Conservation (phyloP, 2,329 filamentous ascomycete species). For the Neofusicoccum parvum region DNA sequence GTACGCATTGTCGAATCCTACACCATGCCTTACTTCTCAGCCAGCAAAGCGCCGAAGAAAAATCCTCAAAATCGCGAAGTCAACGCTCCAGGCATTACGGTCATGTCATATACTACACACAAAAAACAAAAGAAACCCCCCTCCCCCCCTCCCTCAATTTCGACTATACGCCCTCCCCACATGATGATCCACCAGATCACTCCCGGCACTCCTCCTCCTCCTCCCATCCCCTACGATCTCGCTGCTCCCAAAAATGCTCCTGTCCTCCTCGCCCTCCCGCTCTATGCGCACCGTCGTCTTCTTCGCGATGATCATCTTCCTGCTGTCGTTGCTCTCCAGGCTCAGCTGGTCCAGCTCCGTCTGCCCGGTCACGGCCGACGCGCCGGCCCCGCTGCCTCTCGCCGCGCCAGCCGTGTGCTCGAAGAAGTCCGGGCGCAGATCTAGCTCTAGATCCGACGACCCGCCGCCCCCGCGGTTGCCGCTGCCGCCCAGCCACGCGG, state of each 20-base stretch:
- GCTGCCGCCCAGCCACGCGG: no score
- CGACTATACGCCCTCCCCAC: not conserved
- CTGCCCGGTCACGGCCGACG: not conserved
- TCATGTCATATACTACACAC: not conserved
- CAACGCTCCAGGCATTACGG: not conserved
- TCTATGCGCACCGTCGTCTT: slow-evolving; percentile 36
- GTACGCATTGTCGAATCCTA: no score
- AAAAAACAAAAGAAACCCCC: not conserved
- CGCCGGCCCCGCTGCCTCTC: slow-evolving; percentile 15
- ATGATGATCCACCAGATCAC: not conserved
- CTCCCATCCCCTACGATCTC: not conserved
- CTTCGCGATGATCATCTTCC: slow-evolving; percentile 33
- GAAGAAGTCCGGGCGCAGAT: slow-evolving; percentile 30
- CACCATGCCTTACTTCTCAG: no score
- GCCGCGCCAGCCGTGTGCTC: slow-evolving; percentile 27
- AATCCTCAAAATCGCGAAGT: not conserved
- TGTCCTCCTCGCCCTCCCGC: not conserved
- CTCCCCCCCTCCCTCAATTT: not conserved
- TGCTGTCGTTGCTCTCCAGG: slow-evolving; percentile 25
- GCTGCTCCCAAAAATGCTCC: not conserved
- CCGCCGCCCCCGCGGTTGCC: no score
- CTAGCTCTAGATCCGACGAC: not conserved
- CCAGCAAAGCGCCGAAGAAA: no score
- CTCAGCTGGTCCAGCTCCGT: slow-evolving; percentile 27
- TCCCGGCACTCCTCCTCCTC: not conserved